Evolutionary conservation across 2,329 filamentous ascomycete genomes (phyloP), one percentile per base, ranked within the genome.

Genomic region (Verticillium tricorpus): DNA sequence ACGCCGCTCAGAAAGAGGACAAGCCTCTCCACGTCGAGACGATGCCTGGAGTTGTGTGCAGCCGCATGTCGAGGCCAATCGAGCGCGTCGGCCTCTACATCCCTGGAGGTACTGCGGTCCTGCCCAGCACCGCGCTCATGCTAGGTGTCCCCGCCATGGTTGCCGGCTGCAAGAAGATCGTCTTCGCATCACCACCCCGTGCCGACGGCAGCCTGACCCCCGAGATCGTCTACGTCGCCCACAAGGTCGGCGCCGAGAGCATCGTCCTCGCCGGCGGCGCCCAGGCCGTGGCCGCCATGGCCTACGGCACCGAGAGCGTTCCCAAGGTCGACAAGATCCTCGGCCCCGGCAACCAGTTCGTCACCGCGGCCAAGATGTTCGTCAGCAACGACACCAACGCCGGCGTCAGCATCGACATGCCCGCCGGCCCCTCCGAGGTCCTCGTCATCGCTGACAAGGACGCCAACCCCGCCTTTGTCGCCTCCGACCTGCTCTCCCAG

Each of bases 281-380:
- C 0, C 95, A 99, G 78, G 95, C 95, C 54, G 89, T 99, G 40
- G 95, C 94, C 22, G 95, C 95, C 57, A 90, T 99, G 89, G 95
- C 95, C 2, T 99, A 99, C 77, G 95, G 95, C 57, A 99, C 95
- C 0, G 90, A 97, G 77, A 94, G 89, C 69, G 87, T 99, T 58
- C 91, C 83, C 75, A 99, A 99, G 80, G 95, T 99, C 8, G 95
- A 99, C 82, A 99, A 99, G 85, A 97, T 99, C 69, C 86, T 98
- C 14, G 95, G 95, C 0, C 95, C 95, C 2, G 95, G 95, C 39
- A 99, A 99, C 78, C 95, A 98, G 76, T 99, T 98, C 72, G 95
- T 99, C 50, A 99, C 95, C 0, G 95, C 95, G 0, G 95, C 92
- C 59, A 99, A 99, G 85, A 99, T 99, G 95, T 85, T 93, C 69